Conservation (phyloP, 352 stramenopile genomes). For the Phytophthora foliorum region DNA sequence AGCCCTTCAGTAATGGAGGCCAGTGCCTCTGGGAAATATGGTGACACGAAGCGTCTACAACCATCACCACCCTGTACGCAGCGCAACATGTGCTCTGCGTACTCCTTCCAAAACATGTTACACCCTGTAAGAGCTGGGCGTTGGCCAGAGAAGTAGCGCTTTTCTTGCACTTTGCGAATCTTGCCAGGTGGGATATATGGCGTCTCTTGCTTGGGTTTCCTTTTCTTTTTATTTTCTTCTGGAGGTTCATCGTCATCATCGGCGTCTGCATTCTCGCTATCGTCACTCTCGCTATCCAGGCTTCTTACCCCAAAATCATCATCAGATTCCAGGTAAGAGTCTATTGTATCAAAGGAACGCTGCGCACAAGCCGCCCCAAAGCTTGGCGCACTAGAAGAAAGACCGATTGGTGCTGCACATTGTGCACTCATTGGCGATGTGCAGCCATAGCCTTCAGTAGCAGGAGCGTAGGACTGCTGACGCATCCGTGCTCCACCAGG, state of each 20-base stretch:
- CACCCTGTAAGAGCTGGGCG: constrained; percentile 42
- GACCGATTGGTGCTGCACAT: neutral
- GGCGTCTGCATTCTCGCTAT: constrained; percentile 18
- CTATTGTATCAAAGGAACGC: neutral
- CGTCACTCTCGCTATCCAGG: constrained; percentile 32
- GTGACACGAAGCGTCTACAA: constrained; percentile 55
- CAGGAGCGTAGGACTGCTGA: neutral
- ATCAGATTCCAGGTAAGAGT: neutral
- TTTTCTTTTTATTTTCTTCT: constrained; percentile 16
- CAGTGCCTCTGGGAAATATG: constrained; percentile 63
- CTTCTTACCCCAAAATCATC: constrained; percentile 35
- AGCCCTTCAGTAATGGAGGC: constrained; percentile 57
- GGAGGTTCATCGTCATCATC: constrained; percentile 9
- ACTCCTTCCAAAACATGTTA: constrained; percentile 75
- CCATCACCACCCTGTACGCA: neutral
- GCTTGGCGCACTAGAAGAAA: constrained; percentile 1
- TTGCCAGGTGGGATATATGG: constrained; percentile 57
- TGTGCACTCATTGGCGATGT: constrained; percentile 6
- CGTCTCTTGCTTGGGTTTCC: constrained; percentile 29
- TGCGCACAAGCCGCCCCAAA: neutral
- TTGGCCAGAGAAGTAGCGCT: constrained; percentile 41
- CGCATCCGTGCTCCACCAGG: neutral
- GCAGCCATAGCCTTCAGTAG: neutral
- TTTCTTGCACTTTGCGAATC: constrained; percentile 57
- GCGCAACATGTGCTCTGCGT: constrained; percentile 48